Percentiles rank a stretch among this genome's conserved stretches.
These are phyloP conservation scores for Hymenoscyphus albidus DNA, from an alignment of 2,329 filamentous ascomycete genomes.

Conservation along the genomic window DNA sequence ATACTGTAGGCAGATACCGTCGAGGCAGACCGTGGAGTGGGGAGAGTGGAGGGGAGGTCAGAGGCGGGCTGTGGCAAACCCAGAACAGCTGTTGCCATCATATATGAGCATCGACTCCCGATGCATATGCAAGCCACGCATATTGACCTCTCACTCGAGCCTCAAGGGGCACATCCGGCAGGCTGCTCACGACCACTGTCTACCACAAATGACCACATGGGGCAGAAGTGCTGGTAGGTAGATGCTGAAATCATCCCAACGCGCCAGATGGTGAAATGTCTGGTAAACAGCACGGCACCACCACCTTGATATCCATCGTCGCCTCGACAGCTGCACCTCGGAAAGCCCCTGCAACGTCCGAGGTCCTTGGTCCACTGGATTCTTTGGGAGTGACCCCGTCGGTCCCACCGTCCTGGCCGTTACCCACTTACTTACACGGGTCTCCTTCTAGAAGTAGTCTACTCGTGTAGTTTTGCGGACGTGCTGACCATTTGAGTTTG, in stretches of 20 bases:
- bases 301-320: background rate
- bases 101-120: slow-evolving; percentile 11
- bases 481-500: slow-evolving; percentile 1
- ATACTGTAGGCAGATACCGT: no score
- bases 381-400: background rate
- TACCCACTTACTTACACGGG: background rate
- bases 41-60: background rate
- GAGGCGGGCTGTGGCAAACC: no score
- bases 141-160: background rate
- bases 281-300: background rate
- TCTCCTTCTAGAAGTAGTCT: background rate
- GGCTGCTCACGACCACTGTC: background rate
- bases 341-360: background rate
- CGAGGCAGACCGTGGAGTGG: background rate
- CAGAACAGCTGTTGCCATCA: background rate
- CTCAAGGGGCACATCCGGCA: background rate
- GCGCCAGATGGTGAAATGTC: background rate
- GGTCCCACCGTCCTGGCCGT: background rate
- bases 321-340: background rate
- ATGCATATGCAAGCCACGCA: slow-evolving; percentile 9
- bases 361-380: background rate
- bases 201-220: background rate
- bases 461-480: background rate
- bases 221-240: background rate
- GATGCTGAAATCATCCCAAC: background rate